Evolutionary conservation across 768 basidiomycete species (phyloP), one percentile per base, ranked within the genome.

Genomic region (Mrakia gelida): DNA sequence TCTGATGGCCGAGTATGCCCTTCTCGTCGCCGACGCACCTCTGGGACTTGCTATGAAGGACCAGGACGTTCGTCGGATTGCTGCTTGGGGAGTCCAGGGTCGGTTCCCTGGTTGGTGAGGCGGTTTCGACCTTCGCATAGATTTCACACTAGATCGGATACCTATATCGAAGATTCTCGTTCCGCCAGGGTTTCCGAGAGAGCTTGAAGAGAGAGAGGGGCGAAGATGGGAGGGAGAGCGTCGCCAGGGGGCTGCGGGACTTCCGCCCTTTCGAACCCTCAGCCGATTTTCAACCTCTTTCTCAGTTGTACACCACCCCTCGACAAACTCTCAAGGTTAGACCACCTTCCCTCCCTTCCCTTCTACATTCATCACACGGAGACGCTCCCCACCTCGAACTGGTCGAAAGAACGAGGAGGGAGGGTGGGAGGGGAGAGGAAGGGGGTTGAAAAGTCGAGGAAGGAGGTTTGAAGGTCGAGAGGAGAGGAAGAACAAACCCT

Each of bases 1-100:
- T 4, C 86, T 94, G 2, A 81, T 90, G 0, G 92, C 86, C 4
- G 93, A 94, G 83, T 94, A 94, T 80, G 92, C 92, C 0, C 85
- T 94, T 9, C 88, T 94, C 52, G 85, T 94, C 74, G 93, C 93
- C 0, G 82, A 85, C 32, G 86, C 88, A n/a, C 92, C 92, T 0
- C 81, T 89, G 43, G 93, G 93, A 3, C 86, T 94, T 3, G 92
- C 91, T 0, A 84, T 94, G 67, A 85, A 85, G 0, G 87, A 90
- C 80, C 85, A 83, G 0, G 89, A 92, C 80, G 87, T 94, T 7
- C 82, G 80, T 71, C 82, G 81, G 26, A 85, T 93, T 28, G 91
- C 89, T 1, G 83, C 87, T 80, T 89, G 89, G 88, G 88, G 92
- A 72, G 86, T 92, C 86, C 81, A 86, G 38, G 82, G 82, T 30